Base-by-base conservation (phyloP, 1,284 basidiomycete genomes). In the Papiliotrema flavescens region DNA sequence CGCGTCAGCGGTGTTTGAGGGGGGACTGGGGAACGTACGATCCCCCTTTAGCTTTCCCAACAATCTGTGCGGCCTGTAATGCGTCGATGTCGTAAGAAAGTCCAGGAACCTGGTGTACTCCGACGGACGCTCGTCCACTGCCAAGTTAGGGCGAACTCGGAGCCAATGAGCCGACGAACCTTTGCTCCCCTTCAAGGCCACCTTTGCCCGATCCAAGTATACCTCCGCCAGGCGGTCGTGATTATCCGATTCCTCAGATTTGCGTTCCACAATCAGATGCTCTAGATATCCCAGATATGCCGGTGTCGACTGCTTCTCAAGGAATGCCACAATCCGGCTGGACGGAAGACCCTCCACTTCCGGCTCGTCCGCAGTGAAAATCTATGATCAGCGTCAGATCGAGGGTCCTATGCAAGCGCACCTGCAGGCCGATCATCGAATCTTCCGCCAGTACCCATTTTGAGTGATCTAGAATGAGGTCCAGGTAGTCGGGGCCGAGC, bases 181-280 rank as follows among this genome's bases (percentile, higher is more conserved):
- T 55, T 85, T 81, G 14, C 80, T 79, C 20, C 82, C 76, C 81
- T 84, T 6, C 82, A 83, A 24, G 74, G 63, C 51, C 82, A 40
- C 50, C 46, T 51, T 64, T 1, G 86, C 83, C 76, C 85, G 83
- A 34, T 78, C 80, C 28, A 97, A 79, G 70, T 97, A 96, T 32
- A 96, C 75, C 69, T 89, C 88, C 0, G 87, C 88, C 22, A 98
- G 78, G 57, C 91, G 86, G 71, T 98, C 90, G 69, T 98, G 94
- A 73, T 89, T 89, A 14, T 79, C 77, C 0, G 83, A 70, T 2
- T 82, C 81, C 32, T 81, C 80, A 60, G 96, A 93, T 0, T 83
- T 82, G 11, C 88, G 80, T 52, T 87, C 84, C 3, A 82, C 76
- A 47, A 97, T 88, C 46, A 97, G 79, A 67, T 86, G 89, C 72